Evolutionary conservation across 306 rosid genomes (phyloP), one percentile per base, ranked within the genome.

Genomic region (Malus fusca): DNA sequence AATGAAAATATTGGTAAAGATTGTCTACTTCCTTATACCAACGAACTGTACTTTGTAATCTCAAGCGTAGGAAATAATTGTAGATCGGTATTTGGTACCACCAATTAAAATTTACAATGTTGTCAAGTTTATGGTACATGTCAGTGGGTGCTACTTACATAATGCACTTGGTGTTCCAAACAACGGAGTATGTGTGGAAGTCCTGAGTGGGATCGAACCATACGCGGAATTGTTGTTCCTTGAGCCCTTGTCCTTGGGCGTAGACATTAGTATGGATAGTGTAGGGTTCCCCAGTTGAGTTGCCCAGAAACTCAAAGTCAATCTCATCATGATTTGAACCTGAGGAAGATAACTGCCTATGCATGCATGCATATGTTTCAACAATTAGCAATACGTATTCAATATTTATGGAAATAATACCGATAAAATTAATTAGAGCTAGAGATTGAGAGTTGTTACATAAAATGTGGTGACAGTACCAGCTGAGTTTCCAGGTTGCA

Each of bases 391-490:
- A 61, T 61, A 35, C 35, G 5, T 15, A 58, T 10, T 15, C 28
- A 58, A 5, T 22, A 23, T 11, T 22, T 58, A 58, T 58, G 63
- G 4, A 22, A 22, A 58, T 58, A 22, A 58, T 58, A 11, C 37
- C 17, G 13, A 44, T 10, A 43, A 61, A 61, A 63, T 13, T 4
- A 62, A 30, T 58, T 42, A 43, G 25, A 17, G 60, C 55, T 48
- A 28, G 67, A 40, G 64, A 12, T 17, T 1, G 6, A 33, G 56
- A 69, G 59, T 78, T 46, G 66, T 48, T 89, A 93, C 97, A 61
- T 88, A 91, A 64, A 81, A 93, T 21, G 97, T 82, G 63, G 98
- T 89, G 78, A 91, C 96, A 17, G 96, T 91, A 83, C 97, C 97
- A 69, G 98, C 98, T 17, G 98, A 91, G 78, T 93, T 87, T 37